Evolutionary conservation across 768 basidiomycete genomes (phyloP).

Genomic region (Suillus variegatus): DNA sequence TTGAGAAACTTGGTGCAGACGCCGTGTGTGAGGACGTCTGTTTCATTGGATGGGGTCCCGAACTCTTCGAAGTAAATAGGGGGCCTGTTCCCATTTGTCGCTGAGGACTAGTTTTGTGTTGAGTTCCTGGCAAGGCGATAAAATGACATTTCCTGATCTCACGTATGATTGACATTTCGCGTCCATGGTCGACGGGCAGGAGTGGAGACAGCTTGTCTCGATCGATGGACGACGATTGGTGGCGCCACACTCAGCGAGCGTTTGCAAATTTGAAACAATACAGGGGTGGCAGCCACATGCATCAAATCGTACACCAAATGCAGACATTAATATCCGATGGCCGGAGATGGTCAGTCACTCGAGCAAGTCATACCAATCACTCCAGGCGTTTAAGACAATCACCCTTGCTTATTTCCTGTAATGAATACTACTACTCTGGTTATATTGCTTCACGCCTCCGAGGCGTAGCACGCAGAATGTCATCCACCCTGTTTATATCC

Average conservation of each 20-base stretch:
- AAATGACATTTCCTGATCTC: background rate
- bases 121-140: background rate
- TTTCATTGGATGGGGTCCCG: background rate
- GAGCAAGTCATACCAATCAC: background rate
- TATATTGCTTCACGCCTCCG: constrained; percentile 82
- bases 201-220: background rate
- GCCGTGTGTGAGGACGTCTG: background rate
- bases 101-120: background rate
- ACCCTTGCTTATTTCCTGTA: background rate
- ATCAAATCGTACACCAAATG: too few relatives aligned
- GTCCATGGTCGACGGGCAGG: background rate
- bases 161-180: background rate
- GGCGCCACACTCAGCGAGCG: too few relatives aligned
- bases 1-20: background rate
- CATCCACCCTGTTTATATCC: constrained; percentile 68
- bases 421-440: constrained; percentile 7
- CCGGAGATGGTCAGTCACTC: too few relatives aligned
- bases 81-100: background rate
- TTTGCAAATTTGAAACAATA: background rate
- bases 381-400: background rate
- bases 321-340: too few relatives aligned
- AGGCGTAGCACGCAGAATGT: constrained; percentile 87
- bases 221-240: background rate
- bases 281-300: background rate
- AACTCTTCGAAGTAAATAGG: background rate